Conservation (phyloP, 768 basidiomycete species). For the Clavulina sp. region DNA sequence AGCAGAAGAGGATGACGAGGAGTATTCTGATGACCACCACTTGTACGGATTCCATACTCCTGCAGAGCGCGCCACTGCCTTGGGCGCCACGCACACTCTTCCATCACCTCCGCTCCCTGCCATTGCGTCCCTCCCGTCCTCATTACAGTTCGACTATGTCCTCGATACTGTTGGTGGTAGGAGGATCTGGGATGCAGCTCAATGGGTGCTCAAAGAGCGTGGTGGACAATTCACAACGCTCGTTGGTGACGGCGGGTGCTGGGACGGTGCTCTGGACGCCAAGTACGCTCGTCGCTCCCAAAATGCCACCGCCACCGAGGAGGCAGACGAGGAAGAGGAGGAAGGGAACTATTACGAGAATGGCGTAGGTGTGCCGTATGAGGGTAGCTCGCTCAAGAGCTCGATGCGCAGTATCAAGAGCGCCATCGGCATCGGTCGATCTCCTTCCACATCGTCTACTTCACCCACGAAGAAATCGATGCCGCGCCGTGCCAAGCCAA, state of each 20-base stretch:
- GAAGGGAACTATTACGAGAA: no score
- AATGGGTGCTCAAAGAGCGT: slow-evolving; percentile 35
- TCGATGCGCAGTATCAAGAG: slow-evolving; percentile 40
- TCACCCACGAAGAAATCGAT: no score
- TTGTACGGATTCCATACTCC: slow-evolving; percentile 2
- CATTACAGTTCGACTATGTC: slow-evolving; percentile 56
- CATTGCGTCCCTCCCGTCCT: not conserved
- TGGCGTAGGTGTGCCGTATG: no score
- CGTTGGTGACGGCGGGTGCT: slow-evolving; percentile 50
- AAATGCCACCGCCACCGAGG: no score
- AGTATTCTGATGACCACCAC: slow-evolving; percentile 4
- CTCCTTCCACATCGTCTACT: no score
- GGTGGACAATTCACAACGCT: slow-evolving; percentile 56
- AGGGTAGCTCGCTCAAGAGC: slow-evolving; percentile 54
- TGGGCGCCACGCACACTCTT: slow-evolving; percentile 5
- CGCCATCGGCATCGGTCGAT: no score
- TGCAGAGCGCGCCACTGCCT: not conserved
- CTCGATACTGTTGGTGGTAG: slow-evolving; percentile 72
- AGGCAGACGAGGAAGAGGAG: no score
- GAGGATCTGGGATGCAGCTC: slow-evolving; percentile 59
- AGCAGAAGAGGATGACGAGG: slow-evolving; percentile 6
- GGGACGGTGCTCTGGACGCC: not conserved
- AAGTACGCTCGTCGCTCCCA: not conserved
- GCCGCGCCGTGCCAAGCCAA: slow-evolving; percentile 15
- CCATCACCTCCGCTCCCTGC: not conserved